A percentile compares a stretch with the other conserved stretches of the same genome.
Evolutionary conservation across 192 early-diverging fungal genomes (phyloP).

Genomic region (Coemansia umbellata): DNA sequence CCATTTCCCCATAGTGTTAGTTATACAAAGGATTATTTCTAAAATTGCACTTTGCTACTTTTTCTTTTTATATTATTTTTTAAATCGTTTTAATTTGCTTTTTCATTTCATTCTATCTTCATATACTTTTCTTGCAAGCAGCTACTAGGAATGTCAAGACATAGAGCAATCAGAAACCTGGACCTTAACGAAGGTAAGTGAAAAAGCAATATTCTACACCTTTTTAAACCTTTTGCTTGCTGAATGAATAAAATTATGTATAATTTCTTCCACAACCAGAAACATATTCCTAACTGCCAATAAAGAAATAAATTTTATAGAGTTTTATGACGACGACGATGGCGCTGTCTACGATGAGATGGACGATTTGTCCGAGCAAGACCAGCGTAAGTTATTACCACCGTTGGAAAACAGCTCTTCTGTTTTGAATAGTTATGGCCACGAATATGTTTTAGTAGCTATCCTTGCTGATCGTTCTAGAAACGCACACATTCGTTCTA

Average conservation of each 20-base stretch:
- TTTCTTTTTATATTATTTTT: too few relatives aligned
- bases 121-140: not conserved
- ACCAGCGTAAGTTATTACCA: slow-evolving; percentile 20
- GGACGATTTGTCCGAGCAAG: slow-evolving; percentile 46
- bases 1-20: too few relatives aligned
- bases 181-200: slow-evolving; percentile 45
- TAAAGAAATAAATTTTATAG: slow-evolving; percentile 12
- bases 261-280: too few relatives aligned
- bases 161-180: slow-evolving; percentile 42
- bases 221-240: not conserved
- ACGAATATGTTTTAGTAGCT: too few relatives aligned
- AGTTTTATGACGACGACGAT: slow-evolving; percentile 44
- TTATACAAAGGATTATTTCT: too few relatives aligned
- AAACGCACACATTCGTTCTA: too few relatives aligned
- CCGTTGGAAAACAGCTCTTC: too few relatives aligned
- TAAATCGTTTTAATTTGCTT: not conserved
- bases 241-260: too few relatives aligned
- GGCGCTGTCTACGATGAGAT: slow-evolving; percentile 33
- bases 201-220: not conserved
- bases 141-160: slow-evolving; percentile 37
- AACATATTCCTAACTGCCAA: not conserved
- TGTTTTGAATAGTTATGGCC: too few relatives aligned
- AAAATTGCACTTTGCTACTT: too few relatives aligned
- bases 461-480: too few relatives aligned
- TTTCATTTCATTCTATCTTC: not conserved